Base-by-base conservation (phyloP, 1,284 basidiomycete genomes). In the Moesziomyces globuligerus region DNA sequence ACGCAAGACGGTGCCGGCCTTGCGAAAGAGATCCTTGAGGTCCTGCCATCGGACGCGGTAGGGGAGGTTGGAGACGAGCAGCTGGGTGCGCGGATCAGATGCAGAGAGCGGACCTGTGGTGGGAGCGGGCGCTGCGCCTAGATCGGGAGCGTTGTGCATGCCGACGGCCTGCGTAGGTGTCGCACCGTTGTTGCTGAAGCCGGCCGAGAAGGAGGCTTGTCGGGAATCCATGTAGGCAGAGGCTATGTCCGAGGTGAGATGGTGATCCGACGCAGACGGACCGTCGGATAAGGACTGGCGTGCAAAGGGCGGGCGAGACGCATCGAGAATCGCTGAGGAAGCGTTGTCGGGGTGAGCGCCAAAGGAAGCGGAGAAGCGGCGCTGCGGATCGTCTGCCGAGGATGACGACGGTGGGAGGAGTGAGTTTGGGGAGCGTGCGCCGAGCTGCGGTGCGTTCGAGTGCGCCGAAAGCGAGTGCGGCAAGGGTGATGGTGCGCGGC, bases 31-130 rank as follows among this genome's bases (percentile, higher is more conserved):
- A 49, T 84, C 83, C 47, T 75, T 77, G 36, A 84, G 54, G 47
- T 84, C 83, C 52, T 84, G 83, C 83, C 83, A 84, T 21, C 83
- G 72, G 0, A 83, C 83, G 8, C 82, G 67, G 52, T 81, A 83
- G 4, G 83, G 83, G 39, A 84, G 61, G 47, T 84, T 84, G 21
- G 69, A 74, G 24, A 81, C 74, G 37, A 68, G 57, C 15, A 81
- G 68, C 84, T 94, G 92, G 0, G 92, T 94, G 49, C 92, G 86
- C 0, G 92, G 95, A 83, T 97, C 94, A 23, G 69, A 73, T 9
- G 77, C 76, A 15, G 77, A 75, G 28, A 74, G 67, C 2, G 74
- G 67, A 11, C 74, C 74, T 2, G 73, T 69, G 4, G 50, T 59
- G 23, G 73, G 62, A n/a, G 60, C 39, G 13, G 54, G 28, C 26